Base-by-base conservation (phyloP, 208 protist genomes). In the Trypanosoma theileri region DNA sequence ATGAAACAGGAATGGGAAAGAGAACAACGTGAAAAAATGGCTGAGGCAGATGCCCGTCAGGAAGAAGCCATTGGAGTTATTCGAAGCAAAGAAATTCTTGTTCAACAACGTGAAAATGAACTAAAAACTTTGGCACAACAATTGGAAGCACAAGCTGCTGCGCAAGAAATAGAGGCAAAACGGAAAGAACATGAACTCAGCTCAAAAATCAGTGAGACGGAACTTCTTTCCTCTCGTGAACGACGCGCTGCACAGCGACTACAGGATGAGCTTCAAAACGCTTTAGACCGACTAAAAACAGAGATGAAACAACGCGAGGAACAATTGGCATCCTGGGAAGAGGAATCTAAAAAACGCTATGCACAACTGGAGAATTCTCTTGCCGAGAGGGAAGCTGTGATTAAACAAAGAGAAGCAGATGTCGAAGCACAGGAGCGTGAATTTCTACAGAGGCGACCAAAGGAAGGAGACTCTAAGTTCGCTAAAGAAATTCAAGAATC, bases 191-290 rank as follows among this genome's bases (percentile, higher is more conserved):
- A 48, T n/a, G 71, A 62, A 21, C 45, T 73, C 19, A 22, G 75
- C 17, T 65, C 73, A 35, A 73, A 84, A 46, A 41, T 48, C 22
- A 77, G 50, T 59, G 82, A 82, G 60, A 66, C 76, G 21, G 80
- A 88, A 51, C 59, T 65, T 13, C 24, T 59, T 24, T 74, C 77
- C 64, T 75, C 75, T 61, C 73, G 71, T 13, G 77, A 84, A 13
- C 66, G 73, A 4, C 73, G 76, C n/a, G 63, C 74, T 19, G 60
- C 79, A 44, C 66, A 86, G 26, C 80, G 69, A 17, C 17, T 72
- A 31, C 73, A 74, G 44, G 77, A 81, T 51, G 79, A 84, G 61
- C 40, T 87, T n/a, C 72, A 84, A 58, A 66, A 71, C 16, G 58
- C 64, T 0, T 42, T 83, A 44, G 69, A 82, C 17, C 64, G 76